Percentiles rank a stretch among this genome's conserved stretches.
phyloP scores from a whole-genome alignment of 2,329 filamentous ascomycete genomes.

The Ceratocystis papillata region DNA sequence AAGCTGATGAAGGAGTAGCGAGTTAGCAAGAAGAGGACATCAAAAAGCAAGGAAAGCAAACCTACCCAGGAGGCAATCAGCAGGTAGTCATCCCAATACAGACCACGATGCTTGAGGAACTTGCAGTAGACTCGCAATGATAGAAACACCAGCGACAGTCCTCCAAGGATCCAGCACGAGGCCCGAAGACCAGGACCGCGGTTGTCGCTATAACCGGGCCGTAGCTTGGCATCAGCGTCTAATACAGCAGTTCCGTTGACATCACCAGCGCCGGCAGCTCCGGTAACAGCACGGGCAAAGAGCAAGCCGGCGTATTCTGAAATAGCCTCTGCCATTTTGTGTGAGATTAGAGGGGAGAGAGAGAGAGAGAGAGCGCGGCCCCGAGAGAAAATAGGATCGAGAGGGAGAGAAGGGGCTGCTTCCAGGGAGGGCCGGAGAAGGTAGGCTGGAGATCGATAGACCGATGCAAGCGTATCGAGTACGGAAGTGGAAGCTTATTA shows the following conservation, averaged over 20 bases:
- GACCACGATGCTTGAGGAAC: conserved; percentile 30
- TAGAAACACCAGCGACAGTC: conserved; percentile 25
- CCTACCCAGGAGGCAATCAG: conserved; percentile 30
- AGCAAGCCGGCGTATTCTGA: conserved; percentile 1
- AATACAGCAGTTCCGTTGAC: conserved; percentile 13
- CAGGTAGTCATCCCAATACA: conserved; percentile 34
- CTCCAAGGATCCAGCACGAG: conserved; percentile 24
- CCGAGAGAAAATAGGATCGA: neutral
- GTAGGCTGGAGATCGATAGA: neutral
- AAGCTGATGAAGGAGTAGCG: neutral
- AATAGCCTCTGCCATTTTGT: neutral
- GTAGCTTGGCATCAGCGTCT: neutral
- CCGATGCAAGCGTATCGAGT: too few species aligned
- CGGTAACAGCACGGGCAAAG: conserved; percentile 17
- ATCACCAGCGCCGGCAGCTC: conserved; percentile 22
- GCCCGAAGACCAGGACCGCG: conserved; percentile 12
- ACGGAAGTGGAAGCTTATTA: too few species aligned
- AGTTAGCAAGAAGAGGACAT: neutral
- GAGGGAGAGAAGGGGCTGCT: neutral
- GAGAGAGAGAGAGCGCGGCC: neutral
- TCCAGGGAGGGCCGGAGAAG: neutral
- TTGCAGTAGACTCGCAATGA: conserved; percentile 33
- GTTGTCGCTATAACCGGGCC: conserved; percentile 20
- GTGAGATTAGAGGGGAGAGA: neutral
- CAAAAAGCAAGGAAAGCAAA: neutral